Base-by-base conservation (phyloP, 768 basidiomycete genomes). In the Lactifluus subvellereus region DNA sequence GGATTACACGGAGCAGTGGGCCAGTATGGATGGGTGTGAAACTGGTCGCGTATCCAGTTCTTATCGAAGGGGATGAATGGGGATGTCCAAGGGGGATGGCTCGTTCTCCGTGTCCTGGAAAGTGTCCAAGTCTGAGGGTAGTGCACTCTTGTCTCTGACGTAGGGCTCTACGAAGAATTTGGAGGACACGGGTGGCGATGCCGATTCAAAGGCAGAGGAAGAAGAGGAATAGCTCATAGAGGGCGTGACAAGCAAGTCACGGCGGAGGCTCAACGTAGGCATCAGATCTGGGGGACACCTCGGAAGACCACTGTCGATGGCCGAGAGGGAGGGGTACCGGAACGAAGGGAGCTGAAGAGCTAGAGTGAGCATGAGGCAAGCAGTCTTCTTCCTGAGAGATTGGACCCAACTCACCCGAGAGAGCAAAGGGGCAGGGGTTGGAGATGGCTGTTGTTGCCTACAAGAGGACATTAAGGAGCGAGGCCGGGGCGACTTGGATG, bases 401-500 rank as follows among this genome's bases (percentile, higher is more conserved):
- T 60, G 33, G 59, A 49, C 27, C 27, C 27, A 27, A 27, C 27
- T 27, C 27, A 27, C 27, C 27, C 37, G 65, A 51, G 52, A 69
- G 55, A 20, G 68, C 57, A 60, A 68, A 27, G 63, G 55, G 14
- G 40, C 59, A 8, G 70, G 62, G 51, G 69, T 69, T 48, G 71
- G 73, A 14, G 74, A 69, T 9, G 72, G 68, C 1, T 70, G 67
- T 13, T 70, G 71, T 7, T 27, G 27, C 2, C 64, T 66, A 14
- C 59, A 66, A 38, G 67, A 52, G 32, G 68, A 61, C 1, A 69
- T 67, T 35, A 63, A 66, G 16, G 71, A 72, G 60, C 70, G 65
- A 27, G 62, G 72, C 64, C 60, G 71, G 65, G 77, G 61, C 22
- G 73, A 69, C 49, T 69, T 60, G 22, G 74, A 72, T 3, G 71